Base-by-base conservation (phyloP, 2,329 filamentous ascomycete genomes). In the Periconia sp. region DNA sequence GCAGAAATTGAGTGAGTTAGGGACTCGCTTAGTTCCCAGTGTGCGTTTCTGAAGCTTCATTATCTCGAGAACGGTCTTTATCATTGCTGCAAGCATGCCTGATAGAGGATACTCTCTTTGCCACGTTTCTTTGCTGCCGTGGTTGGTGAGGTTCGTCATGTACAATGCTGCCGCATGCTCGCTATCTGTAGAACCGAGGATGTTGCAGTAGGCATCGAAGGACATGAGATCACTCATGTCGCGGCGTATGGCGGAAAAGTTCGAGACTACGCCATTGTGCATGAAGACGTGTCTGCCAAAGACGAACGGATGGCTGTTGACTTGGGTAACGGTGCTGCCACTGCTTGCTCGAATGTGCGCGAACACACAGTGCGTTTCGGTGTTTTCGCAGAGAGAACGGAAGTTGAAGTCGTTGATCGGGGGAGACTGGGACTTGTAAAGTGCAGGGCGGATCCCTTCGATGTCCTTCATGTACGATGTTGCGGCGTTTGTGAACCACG, bases 231-330 rank as follows among this genome's bases (percentile, higher is more conserved):
- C 63, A 10, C 69, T 73, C 46, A 81, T 61, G 17, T 73, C 69
- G 7, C 77, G 71, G 21, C 76, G 72, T 35, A 81, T 76, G 6
- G 60, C 48, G 2, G 65, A 52, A 56, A 81, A 81, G 48, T 74
- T 63, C 9, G 72, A 71, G 23, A 80, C 70, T 12, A 72, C 72
- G 2, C 79, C 79, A 53, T 81, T 81, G 66, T 82, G 79, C 79
- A 82, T 81, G 57, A 81, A 77, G 7, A 70, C 68, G 48, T 80
- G 76, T 25, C 78, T 67, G 11, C 79, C 78, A 38, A 81, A 81
- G 21, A 76, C 69, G 57, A 81, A 82, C 4, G 79, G 79, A 46
- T 82, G 78, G 31, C 75, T 78, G 60, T 81, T 82, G 15, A 78
- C 73, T 12, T 71, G 68, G 2, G 75, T 72, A 18, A 80, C 75